A percentile compares a stretch with the other conserved stretches of the same genome.
phyloP scores from a whole-genome alignment of 306 rosid species.

The Vicia faba region DNA sequence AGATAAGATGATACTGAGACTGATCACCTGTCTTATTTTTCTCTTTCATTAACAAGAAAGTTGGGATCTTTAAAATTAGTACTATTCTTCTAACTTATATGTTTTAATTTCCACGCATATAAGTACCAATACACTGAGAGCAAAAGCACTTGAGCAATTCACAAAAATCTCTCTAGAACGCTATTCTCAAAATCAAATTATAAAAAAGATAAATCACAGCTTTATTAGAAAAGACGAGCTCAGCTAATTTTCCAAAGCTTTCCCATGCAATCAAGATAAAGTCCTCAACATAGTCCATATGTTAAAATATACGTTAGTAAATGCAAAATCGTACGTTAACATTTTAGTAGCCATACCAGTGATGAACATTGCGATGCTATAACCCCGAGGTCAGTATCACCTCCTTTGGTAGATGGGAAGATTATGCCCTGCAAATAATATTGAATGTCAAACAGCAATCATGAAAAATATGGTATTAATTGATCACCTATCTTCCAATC shows the following conservation, averaged over 20 bases:
- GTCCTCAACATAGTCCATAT: constrained; percentile 20
- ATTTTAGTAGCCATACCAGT: constrained; percentile 59
- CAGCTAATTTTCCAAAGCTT: not conserved
- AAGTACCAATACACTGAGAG: not conserved
- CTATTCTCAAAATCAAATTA: not conserved
- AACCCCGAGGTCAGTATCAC: constrained; percentile 63
- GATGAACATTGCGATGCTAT: constrained; percentile 67
- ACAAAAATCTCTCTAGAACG: constrained; percentile 2
- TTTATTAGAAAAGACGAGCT: constrained; percentile 6
- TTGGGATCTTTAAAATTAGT: not conserved
- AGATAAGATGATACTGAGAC: not conserved
- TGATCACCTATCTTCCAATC: constrained; percentile 24
- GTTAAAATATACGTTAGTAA: constrained; percentile 20
- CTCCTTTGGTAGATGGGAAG: constrained; percentile 64
- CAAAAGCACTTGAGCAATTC: not conserved
- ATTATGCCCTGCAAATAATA: constrained; percentile 61
- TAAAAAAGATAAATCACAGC: not conserved
- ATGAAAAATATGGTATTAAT: constrained; percentile 8
- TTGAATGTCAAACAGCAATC: constrained; percentile 29
- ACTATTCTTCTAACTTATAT: not conserved
- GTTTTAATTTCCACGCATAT: not conserved
- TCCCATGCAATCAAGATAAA: constrained; percentile 20
- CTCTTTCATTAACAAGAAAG: not conserved
- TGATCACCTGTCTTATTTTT: not conserved
- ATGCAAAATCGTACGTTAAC: constrained; percentile 23